Base-by-base conservation (phyloP, 805 yeast species). In the Cyberlindnera mycetangii region DNA sequence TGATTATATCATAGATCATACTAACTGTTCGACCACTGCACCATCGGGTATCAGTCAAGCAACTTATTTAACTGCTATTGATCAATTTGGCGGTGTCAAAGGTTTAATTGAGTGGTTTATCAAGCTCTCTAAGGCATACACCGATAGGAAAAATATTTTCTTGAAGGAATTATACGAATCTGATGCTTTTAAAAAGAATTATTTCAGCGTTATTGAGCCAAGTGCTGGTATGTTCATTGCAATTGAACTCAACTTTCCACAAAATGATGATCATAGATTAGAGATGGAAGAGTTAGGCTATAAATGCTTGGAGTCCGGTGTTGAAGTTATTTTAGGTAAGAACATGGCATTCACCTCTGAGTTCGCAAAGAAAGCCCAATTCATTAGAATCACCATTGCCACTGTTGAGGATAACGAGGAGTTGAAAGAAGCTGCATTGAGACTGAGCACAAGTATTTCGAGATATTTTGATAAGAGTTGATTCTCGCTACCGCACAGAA, bases 151-250 rank as follows among this genome's bases (percentile, higher is more conserved):
- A 57, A 79, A 80, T 56, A 69, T 70, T 28, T 71, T 85, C 50
- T 67, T 81, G 43, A 72, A 71, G 40, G 71, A 81, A 0, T 67
- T 86, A 37, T 60, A 66, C 42, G 62, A 65, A 40, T 61, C 67
- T 54, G 65, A 76, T 49, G 80, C 85, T 4, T 54, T 40, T 40
- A 44, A 49, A 34, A 51, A 48, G 37, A 56, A 56, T 1, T 45
- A 49, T 28, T 50, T 55, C 39, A 49, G 42, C 8, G 65, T 62
- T 42, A 62, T 62, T 36, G 73, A 76, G 22, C 88, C 89, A 10
- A 74, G 70, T 15, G 85, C 86, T 5, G 89, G 89, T 54, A 83
- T 83, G 89, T 83, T 83, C 61, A 72, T 82, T 61, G 77, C 83
- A 42, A 67, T 81, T 40, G 62, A 66, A 21, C 58, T 86, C 14